phyloP scores from a whole-genome alignment of 129 eudicot species.

The Artemisia tridentata region DNA sequence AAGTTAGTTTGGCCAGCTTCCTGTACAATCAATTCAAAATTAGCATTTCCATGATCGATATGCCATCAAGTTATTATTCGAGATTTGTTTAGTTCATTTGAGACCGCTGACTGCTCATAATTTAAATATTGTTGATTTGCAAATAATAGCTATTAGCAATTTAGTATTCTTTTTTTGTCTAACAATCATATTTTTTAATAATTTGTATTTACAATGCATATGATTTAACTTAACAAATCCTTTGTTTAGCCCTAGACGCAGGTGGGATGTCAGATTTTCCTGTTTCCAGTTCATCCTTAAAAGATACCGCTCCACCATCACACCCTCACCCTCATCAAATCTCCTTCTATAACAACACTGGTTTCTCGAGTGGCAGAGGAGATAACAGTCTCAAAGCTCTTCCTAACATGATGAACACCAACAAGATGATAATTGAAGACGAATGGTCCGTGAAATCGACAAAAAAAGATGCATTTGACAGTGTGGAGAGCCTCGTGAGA shows the following conservation, averaged over 20 bases:
- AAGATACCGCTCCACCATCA: constrained; percentile 32
- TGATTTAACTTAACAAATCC: neutral
- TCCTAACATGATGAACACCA: constrained; percentile 26
- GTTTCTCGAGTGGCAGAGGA: constrained; percentile 36
- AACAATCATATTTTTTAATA: neutral
- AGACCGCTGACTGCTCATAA: too few species aligned
- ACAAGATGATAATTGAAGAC: constrained; percentile 52
- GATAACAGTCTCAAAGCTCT: constrained; percentile 27
- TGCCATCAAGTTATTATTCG: too few species aligned
- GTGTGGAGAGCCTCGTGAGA: constrained; percentile 76
- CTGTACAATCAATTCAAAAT: neutral
- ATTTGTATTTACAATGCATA: constrained; percentile 1
- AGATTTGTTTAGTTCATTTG: too few species aligned
- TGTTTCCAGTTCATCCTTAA: constrained; percentile 37
- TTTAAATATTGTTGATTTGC: neutral
- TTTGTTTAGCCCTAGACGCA: constrained; percentile 35
- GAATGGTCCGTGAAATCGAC: constrained; percentile 73
- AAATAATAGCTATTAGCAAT: neutral
- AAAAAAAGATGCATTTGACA: constrained; percentile 58
- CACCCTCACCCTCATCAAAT: constrained; percentile 40
- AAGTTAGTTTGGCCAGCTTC: neutral
- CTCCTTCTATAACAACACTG: constrained; percentile 40
- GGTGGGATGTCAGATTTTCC: constrained; percentile 44
- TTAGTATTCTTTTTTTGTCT: neutral
- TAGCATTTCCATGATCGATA: too few species aligned